phyloP scores from a whole-genome alignment of 306 rosid species.

The Lathyrus sativus region DNA sequence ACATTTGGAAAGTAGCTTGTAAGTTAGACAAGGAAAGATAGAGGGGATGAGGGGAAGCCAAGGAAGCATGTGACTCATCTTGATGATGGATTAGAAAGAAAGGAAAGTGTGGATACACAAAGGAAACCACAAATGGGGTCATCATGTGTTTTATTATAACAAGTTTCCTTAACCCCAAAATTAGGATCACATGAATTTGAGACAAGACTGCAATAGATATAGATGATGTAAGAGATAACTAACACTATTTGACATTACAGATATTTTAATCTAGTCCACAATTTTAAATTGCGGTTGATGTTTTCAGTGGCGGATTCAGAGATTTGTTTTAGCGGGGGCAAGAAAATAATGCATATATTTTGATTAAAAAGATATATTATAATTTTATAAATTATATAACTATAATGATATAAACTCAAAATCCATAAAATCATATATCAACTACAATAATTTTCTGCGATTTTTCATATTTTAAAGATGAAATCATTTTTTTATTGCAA shows the following conservation, averaged over 20 bases:
- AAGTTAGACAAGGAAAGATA: conserved; percentile 48
- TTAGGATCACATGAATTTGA: conserved; percentile 48
- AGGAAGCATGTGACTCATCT: conserved; percentile 70
- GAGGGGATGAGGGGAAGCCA: conserved; percentile 40
- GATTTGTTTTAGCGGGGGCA: too few relatives aligned
- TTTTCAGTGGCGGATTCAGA: too few relatives aligned
- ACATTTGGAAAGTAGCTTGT: conserved; percentile 55
- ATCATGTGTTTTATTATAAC: conserved; percentile 42
- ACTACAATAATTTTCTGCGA: too few relatives aligned
- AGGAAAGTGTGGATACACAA: conserved; percentile 54
- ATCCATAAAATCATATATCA: too few relatives aligned
- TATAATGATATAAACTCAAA: too few relatives aligned
- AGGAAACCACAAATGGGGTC: conserved; percentile 47
- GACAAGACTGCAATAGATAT: conserved; percentile 19
- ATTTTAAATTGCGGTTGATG: not conserved
- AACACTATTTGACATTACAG: not conserved
- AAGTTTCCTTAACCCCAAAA: conserved; percentile 57
- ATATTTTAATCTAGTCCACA: not conserved
- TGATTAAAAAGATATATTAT: too few relatives aligned
- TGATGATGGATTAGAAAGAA: conserved; percentile 61
- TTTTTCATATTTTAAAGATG: too few relatives aligned
- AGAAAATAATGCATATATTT: too few relatives aligned
- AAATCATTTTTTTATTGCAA: too few relatives aligned
- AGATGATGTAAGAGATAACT: conserved; percentile 24
- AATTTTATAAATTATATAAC: too few relatives aligned